These are phyloP conservation scores for Fraxinus sp. DNA, from an alignment of 305 asterid genomes.

Conservation along the genomic window DNA sequence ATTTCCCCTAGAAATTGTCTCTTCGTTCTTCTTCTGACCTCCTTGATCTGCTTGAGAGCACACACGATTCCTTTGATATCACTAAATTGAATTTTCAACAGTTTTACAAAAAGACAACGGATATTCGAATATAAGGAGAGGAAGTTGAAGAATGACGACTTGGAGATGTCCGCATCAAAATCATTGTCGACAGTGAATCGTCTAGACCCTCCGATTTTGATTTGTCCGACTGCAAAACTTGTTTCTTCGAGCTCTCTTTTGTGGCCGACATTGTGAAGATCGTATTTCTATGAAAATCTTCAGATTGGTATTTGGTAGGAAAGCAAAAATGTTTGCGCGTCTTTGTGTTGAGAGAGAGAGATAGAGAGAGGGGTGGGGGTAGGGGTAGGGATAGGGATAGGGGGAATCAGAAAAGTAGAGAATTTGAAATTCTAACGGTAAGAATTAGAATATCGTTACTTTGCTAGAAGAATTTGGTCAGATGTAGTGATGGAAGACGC, in stretches of 20 bases:
- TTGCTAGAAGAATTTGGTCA: too few relatives aligned
- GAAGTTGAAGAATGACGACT: constrained; percentile 34
- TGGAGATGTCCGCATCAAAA: constrained; percentile 73
- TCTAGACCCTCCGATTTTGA: constrained; percentile 54
- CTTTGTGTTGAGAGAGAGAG: not conserved
- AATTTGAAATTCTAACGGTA: constrained; percentile 3
- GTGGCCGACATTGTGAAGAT: constrained; percentile 49
- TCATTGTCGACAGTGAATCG: constrained; percentile 59
- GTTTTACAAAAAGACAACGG: not conserved
- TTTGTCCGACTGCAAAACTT: constrained; percentile 46
- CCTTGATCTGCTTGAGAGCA: constrained; percentile 76
- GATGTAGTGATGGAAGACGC: too few relatives aligned
- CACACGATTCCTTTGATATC: constrained; percentile 80
- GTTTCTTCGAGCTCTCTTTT: constrained; percentile 49
- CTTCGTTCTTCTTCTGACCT: constrained; percentile 89
- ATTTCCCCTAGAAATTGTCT: constrained; percentile 77
- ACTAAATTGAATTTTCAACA: constrained; percentile 42
- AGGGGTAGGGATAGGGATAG: not conserved
- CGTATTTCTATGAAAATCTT: not conserved
- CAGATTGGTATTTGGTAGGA: not conserved
- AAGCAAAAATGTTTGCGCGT: not conserved
- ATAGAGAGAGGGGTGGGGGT: not conserved
- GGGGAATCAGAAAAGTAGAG: not conserved
- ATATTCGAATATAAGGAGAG: constrained; percentile 6
- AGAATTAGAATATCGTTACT: too few relatives aligned